Evolutionary conservation across 768 basidiomycete species (phyloP).

Genomic region (Candolleomyces aberdarensis): DNA sequence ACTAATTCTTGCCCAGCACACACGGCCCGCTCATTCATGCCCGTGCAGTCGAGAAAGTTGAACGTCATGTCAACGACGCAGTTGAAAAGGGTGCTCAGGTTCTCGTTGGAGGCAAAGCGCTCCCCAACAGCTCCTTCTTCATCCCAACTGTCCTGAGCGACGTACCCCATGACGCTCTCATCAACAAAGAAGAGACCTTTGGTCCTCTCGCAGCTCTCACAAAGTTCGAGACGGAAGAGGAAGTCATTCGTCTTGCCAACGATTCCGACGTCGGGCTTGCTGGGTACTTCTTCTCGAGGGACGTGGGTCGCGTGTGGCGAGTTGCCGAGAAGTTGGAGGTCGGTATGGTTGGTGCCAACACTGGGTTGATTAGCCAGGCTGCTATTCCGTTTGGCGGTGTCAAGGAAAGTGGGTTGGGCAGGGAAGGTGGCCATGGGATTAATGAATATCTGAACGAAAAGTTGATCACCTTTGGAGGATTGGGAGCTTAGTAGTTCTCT

Average conservation of each 20-base stretch:
- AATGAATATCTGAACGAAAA: conserved; percentile 86
- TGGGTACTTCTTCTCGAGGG: conserved; percentile 88
- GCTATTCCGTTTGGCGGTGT: conserved; percentile 87
- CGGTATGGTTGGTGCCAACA: conserved; percentile 87
- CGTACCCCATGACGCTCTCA: conserved; percentile 62
- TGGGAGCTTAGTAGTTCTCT: conserved; percentile 29
- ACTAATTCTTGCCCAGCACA: conserved; percentile 48
- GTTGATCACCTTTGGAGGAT: conserved; percentile 76
- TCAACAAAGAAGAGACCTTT: conserved; percentile 90
- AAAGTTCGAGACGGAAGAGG: conserved; percentile 92
- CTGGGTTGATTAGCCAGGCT: conserved; percentile 74
- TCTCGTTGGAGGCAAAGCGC: conserved; percentile 80
- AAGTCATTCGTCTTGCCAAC: conserved; percentile 87
- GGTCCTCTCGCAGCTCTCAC: conserved; percentile 86
- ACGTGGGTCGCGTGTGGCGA: conserved; percentile 88
- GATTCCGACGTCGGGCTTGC: conserved; percentile 81
- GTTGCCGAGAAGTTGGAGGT: conserved; percentile 94
- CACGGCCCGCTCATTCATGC: conserved; percentile 94
- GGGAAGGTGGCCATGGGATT: conserved; percentile 89
- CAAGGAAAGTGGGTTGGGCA: conserved; percentile 81
- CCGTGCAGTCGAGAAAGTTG: conserved; percentile 83
- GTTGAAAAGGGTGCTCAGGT: conserved; percentile 81
- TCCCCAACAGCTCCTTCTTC: conserved; percentile 67
- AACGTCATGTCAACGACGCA: conserved; percentile 85
- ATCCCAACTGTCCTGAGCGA: conserved; percentile 87